Evolutionary conservation across 179 eudicot species (phyloP).

Genomic region (Beta macrorhiza): DNA sequence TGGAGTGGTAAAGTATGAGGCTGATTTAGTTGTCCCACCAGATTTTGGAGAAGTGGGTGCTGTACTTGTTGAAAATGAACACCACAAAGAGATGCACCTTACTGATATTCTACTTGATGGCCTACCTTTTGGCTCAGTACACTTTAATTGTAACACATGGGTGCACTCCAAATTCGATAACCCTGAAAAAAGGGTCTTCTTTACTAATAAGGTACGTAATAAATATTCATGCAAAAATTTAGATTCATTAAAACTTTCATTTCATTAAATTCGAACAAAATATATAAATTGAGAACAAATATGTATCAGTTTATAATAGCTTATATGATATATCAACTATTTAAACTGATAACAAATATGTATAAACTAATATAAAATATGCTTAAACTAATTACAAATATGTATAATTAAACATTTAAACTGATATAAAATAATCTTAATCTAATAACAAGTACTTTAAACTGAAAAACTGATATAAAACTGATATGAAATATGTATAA

Average conservation of each 20-base stretch:
- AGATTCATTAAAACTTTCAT: not conserved
- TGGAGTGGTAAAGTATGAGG: conserved; percentile 32
- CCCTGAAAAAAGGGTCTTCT: conserved; percentile 51
- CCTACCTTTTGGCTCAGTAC: conserved; percentile 33
- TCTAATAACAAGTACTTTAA: too few relatives aligned
- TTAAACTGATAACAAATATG: too few relatives aligned
- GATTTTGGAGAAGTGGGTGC: conserved; percentile 59
- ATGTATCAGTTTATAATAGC: too few relatives aligned
- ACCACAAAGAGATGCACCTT: conserved; percentile 53
- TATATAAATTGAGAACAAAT: not conserved
- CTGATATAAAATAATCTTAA: too few relatives aligned
- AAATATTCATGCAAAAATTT: not conserved
- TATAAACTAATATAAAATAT: too few relatives aligned
- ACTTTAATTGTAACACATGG: conserved; percentile 59
- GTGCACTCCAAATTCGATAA: conserved; percentile 50
- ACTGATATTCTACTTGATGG: conserved; percentile 42
- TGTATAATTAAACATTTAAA: too few relatives aligned
- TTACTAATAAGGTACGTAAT: conserved; percentile 55
- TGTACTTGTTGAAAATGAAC: conserved; percentile 50
- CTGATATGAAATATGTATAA: too few relatives aligned
- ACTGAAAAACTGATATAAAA: too few relatives aligned
- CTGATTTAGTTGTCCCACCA: conserved; percentile 35
- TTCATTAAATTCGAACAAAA: not conserved
- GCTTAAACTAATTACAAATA: too few relatives aligned
- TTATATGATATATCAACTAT: too few relatives aligned